These are phyloP conservation scores for Saccharata proteae DNA, from an alignment of 2,329 filamentous ascomycete species.

Conservation along the genomic window DNA sequence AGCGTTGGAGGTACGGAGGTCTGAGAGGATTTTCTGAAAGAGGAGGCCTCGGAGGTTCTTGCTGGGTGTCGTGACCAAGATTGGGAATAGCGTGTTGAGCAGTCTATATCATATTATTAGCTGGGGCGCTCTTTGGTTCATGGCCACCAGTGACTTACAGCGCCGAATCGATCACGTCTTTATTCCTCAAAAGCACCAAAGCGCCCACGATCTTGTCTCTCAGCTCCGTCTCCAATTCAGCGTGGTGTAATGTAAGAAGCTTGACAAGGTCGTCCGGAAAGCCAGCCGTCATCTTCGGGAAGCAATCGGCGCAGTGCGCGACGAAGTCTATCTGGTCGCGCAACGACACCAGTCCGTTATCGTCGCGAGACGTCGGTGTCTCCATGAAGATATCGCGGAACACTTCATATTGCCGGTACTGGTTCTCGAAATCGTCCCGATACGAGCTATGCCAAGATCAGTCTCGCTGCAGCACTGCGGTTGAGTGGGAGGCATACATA, in stretches of 20 bases:
- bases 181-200: constrained; percentile 74
- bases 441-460: constrained; percentile 52
- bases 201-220: constrained; percentile 91
- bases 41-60: constrained; percentile 76
- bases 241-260: constrained; percentile 72
- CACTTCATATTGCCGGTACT: constrained; percentile 85
- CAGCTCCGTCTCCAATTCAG: constrained; percentile 67
- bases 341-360: constrained; percentile 70
- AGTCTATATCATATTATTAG: constrained; percentile 31
- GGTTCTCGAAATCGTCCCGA: constrained; percentile 73
- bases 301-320: constrained; percentile 87
- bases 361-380: constrained; percentile 65
- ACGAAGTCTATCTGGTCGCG: constrained; percentile 89
- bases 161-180: constrained; percentile 80
- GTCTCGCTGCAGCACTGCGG: neutral
- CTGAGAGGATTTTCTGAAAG: constrained; percentile 83
- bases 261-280: constrained; percentile 74
- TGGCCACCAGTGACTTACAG: constrained; percentile 28
- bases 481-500: constrained; percentile 29
- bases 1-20: constrained; percentile 76
- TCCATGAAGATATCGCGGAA: constrained; percentile 85
- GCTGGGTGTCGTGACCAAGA: constrained; percentile 82
- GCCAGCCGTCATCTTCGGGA: constrained; percentile 62
- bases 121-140: neutral
- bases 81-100: constrained; percentile 85